Evolutionary conservation across 768 basidiomycete genomes (phyloP).

Genomic region (Kwoniella newhampshirensis): DNA sequence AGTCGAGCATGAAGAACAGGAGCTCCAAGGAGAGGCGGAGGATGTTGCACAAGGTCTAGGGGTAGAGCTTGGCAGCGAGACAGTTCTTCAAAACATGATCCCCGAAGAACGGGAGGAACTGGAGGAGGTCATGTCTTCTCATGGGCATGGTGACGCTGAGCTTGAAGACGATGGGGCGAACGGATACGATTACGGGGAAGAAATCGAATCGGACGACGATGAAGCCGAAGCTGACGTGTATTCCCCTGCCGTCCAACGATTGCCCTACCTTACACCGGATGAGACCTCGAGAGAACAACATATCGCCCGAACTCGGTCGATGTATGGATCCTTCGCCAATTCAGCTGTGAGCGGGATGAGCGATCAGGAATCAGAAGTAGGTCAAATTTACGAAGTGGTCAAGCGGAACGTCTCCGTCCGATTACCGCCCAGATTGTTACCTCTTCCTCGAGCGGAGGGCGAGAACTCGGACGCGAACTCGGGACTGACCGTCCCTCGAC

Average conservation of each 20-base stretch:
- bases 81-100: slow-evolving; percentile 23
- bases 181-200: slow-evolving; percentile 27
- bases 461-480: not conserved
- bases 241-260: slow-evolving; percentile 1
- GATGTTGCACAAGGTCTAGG: not conserved
- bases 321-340: slow-evolving; percentile 30
- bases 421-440: slow-evolving; percentile 23
- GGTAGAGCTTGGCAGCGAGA: slow-evolving; percentile 20
- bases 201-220: slow-evolving; percentile 6
- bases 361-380: slow-evolving; percentile 41
- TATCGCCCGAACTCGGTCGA: slow-evolving; percentile 14
- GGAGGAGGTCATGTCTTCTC: slow-evolving; percentile 19
- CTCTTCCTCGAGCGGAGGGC: not conserved
- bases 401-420: slow-evolving; percentile 37
- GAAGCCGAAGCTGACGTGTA: not conserved
- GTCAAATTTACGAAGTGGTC: slow-evolving; percentile 37
- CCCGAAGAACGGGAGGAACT: slow-evolving; percentile 18
- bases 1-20: slow-evolving; percentile 8
- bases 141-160: slow-evolving; percentile 1
- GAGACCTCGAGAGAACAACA: slow-evolving; percentile 8
- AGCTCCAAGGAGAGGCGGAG: not conserved
- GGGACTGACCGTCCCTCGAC: not conserved
- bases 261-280: slow-evolving; percentile 2
- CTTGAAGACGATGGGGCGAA: slow-evolving; percentile 11
- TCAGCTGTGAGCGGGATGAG: slow-evolving; percentile 25